Evolutionary conservation across 2,329 filamentous ascomycete genomes (phyloP), one percentile per base, ranked within the genome.

Genomic region (Grosmannia serpens): DNA sequence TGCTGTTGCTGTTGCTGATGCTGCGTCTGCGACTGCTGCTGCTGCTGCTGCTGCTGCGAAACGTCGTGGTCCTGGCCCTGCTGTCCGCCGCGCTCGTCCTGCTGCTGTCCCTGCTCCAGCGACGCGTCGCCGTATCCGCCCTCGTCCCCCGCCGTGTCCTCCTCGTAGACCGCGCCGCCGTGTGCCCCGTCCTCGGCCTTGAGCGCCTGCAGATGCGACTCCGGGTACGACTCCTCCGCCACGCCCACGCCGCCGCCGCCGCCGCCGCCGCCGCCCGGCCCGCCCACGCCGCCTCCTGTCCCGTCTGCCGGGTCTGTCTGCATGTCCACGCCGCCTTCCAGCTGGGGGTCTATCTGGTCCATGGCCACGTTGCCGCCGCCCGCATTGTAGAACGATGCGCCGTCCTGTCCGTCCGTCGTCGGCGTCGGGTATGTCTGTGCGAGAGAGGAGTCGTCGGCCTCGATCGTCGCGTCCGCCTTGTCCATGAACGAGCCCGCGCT

Each of bases 391-490:
- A 75, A 64, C 4, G 61, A 68, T 9, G 70, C 69, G 4, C 70
- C 65, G 58, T 77, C 75, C 61, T 75, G 71, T 3, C 65, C 70
- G 57, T 79, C 76, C 10, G 71, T 71, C 22, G 71, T 70, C 3
- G 77, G 74, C 8, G 76, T 77, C 13, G 77, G 74, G 62, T 79
- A 80, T 44, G 73, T 68, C 52, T 69, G 70, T 61, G 71, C 73
- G 26, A 67, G 60, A 46, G 74, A 67, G 55, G 74, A 67, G 55
- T 71, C 71, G 57, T 49, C 46, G 26, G 68, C 65, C 58, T 72
- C 70, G n/a, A 15, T 68, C 62, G 35, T 68, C 62, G 38, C 27
- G 41, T 55, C 70, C 68, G 65, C 62, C 66, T 66, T 76, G 66
- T 66, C 71, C 64, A 65, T 65, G 20, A 56, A 31, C 13, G 5